A percentile compares a stretch with the other conserved stretches of the same genome.
Conservation (phyloP, 176 grass and related monocot genomes). For the Saccharum officinarum region DNA sequence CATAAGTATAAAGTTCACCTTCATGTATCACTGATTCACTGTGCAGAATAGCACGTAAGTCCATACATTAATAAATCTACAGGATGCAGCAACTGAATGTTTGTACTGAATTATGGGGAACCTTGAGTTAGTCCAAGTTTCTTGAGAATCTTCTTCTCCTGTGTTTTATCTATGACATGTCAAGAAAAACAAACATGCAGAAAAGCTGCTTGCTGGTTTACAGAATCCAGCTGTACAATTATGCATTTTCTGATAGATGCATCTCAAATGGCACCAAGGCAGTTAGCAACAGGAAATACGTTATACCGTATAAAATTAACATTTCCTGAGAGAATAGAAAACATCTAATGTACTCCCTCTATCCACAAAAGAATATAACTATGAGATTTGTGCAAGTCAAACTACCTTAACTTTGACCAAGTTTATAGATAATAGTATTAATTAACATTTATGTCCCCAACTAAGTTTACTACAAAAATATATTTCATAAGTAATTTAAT, state of each 20-base stretch:
- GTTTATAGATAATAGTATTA: no score
- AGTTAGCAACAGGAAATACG: not conserved
- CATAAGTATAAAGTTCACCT: not conserved
- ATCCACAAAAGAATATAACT: no score
- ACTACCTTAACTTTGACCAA: no score
- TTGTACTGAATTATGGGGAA: slow-evolving; percentile 19
- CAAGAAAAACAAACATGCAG: slow-evolving; percentile 44
- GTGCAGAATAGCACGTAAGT: not conserved
- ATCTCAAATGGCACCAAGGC: not conserved
- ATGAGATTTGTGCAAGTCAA: no score
- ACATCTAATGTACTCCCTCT: no score
- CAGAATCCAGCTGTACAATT: not conserved
- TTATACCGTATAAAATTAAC: no score
- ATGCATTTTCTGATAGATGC: slow-evolving; percentile 9
- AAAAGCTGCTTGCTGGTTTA: slow-evolving; percentile 1
- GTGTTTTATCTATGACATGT: slow-evolving; percentile 68
- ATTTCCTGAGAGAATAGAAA: no score
- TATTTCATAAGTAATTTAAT: no score
- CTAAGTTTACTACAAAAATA: no score
- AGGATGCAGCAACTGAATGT: not conserved
- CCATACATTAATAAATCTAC: not conserved
- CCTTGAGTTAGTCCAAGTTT: slow-evolving; percentile 43
- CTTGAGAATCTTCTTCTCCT: slow-evolving; percentile 59
- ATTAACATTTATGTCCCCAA: no score
- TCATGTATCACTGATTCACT: slow-evolving; percentile 9